phyloP scores from a whole-genome alignment of 83 land plant species.

The Diphasiastrum complanatum region DNA sequence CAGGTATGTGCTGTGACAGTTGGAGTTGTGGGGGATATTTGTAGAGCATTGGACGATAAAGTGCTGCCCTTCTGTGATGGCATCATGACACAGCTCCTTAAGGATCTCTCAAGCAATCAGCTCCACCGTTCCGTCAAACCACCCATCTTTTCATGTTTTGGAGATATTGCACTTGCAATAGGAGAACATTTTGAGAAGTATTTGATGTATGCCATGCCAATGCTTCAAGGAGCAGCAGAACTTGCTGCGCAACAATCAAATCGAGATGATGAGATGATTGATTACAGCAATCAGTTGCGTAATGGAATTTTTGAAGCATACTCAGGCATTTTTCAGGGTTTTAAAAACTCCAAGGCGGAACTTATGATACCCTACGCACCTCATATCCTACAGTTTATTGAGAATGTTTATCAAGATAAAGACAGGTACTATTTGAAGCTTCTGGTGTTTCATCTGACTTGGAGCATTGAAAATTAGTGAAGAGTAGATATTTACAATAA shows the following conservation, averaged over 20 bases:
- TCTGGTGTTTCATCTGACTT: too few relatives aligned
- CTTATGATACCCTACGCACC: constrained; percentile 26
- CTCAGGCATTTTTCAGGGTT: constrained; percentile 33
- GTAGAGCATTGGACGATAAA: constrained; percentile 30
- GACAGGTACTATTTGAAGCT: constrained; percentile 22
- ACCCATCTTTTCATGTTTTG: constrained; percentile 31
- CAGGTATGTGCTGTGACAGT: constrained; percentile 34
- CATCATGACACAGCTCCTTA: constrained; percentile 31
- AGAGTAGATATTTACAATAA: too few relatives aligned
- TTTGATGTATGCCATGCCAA: constrained; percentile 31
- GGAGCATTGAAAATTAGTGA: too few relatives aligned
- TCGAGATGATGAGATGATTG: constrained; percentile 32
- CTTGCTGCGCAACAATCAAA: constrained; percentile 21
- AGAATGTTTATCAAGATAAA: constrained; percentile 28
- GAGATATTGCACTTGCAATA: constrained; percentile 30
- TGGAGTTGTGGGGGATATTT: constrained; percentile 30
- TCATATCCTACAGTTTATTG: constrained; percentile 28
- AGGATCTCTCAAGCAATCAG: constrained; percentile 31
- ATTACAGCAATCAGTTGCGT: constrained; percentile 33
- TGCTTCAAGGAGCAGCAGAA: constrained; percentile 32
- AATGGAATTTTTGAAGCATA: constrained; percentile 31
- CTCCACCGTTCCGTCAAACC: constrained; percentile 32
- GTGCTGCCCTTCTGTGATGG: constrained; percentile 28
- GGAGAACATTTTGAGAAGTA: constrained; percentile 34
- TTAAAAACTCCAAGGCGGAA: constrained; percentile 25